Evolutionary conservation across 1,139 yeast species (phyloP), one percentile per base, ranked within the genome.

Genomic region (Sugiyamaella novakii): DNA sequence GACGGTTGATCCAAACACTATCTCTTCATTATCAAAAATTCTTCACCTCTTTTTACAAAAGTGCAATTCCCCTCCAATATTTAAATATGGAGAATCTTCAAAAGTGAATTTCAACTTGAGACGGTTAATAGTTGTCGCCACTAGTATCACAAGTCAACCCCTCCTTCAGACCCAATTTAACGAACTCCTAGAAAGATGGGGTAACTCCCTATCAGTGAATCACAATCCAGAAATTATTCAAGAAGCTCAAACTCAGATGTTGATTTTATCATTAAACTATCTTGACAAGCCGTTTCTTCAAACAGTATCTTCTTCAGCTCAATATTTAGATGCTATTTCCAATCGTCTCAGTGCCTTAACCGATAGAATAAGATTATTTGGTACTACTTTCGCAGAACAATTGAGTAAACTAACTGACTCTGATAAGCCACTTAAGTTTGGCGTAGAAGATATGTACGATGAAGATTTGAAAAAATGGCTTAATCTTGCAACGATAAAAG

Each of bases 321-420:
- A 51, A 0, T 79, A 75, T 52, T 60, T 78, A 12, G 64, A 69
- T 18, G 74, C 76, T 0, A 65, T 79, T 12, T 72, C 81, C 1
- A 71, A 68, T 47, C 63, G 79, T 24, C 67, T 79, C n/a, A 67
- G 65, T 43, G 73, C 82, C 0, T 65, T 67, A 43, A 74, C 80
- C 0, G 65, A 68, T 29, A 61, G 64, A 28, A 72, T 76, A 2
- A 71, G 79, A 44, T 54, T 67, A 1, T 64, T 77, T 43, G 83
- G 78, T 0, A 71, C 77, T 12, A 58, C 74, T 1, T 59, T 79
- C 33, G 80, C 81, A 0, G 78, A 79, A 55, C 65, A 67, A 46
- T 57, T 76, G 2, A 75, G 80, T 53, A 68, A 63, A 18, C 52
- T 66, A 22, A 66, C 71, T 0, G 65, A 63, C n/a, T 19, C 39